These are phyloP conservation scores for Trichoderma afroharzianum DNA, from an alignment of 2,329 filamentous ascomycete genomes.

Conservation along the genomic window DNA sequence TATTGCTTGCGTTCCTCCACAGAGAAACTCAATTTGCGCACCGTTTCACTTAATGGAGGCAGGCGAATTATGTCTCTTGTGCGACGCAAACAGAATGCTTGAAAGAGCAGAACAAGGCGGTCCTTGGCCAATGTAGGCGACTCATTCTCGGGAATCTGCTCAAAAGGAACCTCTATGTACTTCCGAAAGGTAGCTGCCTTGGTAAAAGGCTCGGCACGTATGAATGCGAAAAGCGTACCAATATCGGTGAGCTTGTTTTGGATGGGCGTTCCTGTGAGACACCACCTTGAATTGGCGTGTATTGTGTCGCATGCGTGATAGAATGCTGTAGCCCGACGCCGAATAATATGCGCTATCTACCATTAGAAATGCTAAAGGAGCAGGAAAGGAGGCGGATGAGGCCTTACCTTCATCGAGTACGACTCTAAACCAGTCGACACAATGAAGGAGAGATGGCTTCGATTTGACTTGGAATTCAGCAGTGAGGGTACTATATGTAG, in stretches of 20 bases:
- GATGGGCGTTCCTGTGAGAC: constrained; percentile 51
- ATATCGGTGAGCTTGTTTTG: constrained; percentile 53
- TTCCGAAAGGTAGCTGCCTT: constrained; percentile 39
- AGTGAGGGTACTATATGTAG: constrained; percentile 45
- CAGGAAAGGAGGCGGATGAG: neutral
- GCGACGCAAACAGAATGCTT: constrained; percentile 40
- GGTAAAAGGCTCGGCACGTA: constrained; percentile 41
- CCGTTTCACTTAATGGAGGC: constrained; percentile 22
- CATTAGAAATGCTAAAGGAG: too few relatives aligned
- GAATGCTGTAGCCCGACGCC: constrained; percentile 43
- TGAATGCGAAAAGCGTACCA: constrained; percentile 47
- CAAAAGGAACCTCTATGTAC: constrained; percentile 41
- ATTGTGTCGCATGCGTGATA: constrained; percentile 42
- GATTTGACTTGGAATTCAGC: constrained; percentile 28
- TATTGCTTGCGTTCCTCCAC: constrained; percentile 28
- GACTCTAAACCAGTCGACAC: constrained; percentile 40
- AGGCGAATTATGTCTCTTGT: constrained; percentile 40
- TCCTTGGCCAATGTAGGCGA: constrained; percentile 24
- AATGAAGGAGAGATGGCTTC: constrained; percentile 25
- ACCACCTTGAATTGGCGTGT: constrained; percentile 46
- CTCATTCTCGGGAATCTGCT: constrained; percentile 19
- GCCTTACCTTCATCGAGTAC: constrained; percentile 44
- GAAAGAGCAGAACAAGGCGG: constrained; percentile 33
- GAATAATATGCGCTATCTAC: constrained; percentile 46
- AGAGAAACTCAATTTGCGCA: constrained; percentile 7